Percentiles rank a stretch among this genome's conserved stretches.
Evolutionary conservation across 2,329 filamentous ascomycete species (phyloP).

Genomic region (Botryotinia calthae): DNA sequence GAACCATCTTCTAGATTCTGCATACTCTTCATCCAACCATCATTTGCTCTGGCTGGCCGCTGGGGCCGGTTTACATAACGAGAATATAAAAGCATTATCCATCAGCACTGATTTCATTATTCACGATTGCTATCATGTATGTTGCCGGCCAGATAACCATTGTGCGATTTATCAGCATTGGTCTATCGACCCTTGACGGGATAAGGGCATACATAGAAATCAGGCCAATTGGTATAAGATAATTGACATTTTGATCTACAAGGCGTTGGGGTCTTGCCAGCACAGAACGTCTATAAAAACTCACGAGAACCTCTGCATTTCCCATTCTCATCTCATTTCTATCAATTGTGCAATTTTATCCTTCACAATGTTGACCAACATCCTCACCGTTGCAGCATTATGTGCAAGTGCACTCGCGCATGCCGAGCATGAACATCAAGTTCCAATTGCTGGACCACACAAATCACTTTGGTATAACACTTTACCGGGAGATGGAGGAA

Average conservation of each 20-base stretch:
- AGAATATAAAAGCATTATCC: background rate
- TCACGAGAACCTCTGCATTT: background rate
- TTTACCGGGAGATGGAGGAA: slow-evolving; percentile 79
- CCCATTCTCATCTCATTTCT: background rate
- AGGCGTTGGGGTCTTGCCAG: slow-evolving; percentile 9
- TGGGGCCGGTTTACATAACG: slow-evolving; percentile 9
- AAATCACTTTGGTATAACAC: slow-evolving; percentile 79
- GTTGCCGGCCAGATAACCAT: slow-evolving; percentile 13
- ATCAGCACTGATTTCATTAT: slow-evolving; percentile 10
- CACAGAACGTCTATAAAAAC: slow-evolving; percentile 12
- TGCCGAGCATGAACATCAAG: slow-evolving; percentile 72
- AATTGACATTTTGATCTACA: background rate
- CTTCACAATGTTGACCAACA: slow-evolving; percentile 33
- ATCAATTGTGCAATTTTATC: background rate
- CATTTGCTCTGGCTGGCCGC: slow-evolving; percentile 2
- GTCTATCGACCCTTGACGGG: slow-evolving; percentile 2
- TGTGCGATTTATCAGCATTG: background rate
- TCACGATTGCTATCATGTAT: slow-evolving; percentile 10
- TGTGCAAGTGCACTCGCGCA: slow-evolving; percentile 77
- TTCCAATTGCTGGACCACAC: slow-evolving; percentile 57
- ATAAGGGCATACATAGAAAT: background rate
- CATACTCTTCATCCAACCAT: background rate
- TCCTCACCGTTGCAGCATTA: slow-evolving; percentile 31
- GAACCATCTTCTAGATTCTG: background rate
- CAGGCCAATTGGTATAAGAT: slow-evolving; percentile 11